Evolutionary conservation across 2,329 filamentous ascomycete genomes (phyloP).

Genomic region (Epichloe brachyelytri): DNA sequence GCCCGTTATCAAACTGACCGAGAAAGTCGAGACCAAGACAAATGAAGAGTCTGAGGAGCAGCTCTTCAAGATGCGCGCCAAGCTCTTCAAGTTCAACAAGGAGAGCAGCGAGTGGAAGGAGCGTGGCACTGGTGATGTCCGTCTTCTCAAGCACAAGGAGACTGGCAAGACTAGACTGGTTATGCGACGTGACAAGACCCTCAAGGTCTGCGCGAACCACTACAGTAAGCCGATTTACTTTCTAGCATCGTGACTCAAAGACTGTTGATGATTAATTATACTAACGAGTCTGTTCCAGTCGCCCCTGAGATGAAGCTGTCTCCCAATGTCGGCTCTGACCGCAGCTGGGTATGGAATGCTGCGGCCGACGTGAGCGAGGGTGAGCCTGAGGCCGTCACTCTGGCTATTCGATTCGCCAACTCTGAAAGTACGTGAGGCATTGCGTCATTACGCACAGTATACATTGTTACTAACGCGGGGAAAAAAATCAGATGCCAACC

Average conservation of each 20-base stretch:
- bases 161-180: slow-evolving; percentile 95
- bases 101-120: slow-evolving; percentile 97
- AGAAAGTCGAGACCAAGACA: slow-evolving; percentile 94
- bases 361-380: slow-evolving; percentile 96
- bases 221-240: slow-evolving; percentile 56
- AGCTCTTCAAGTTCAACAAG: slow-evolving; percentile 96
- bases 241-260: not conserved
- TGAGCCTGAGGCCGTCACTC: slow-evolving; percentile 87
- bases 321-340: slow-evolving; percentile 94
- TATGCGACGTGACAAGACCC: slow-evolving; percentile 98
- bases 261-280: not conserved
- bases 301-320: slow-evolving; percentile 98
- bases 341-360: slow-evolving; percentile 99
- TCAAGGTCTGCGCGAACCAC: slow-evolving; percentile 99
- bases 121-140: slow-evolving; percentile 90
- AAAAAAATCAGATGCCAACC: slow-evolving; percentile 62
- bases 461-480: not conserved
- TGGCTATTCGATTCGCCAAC: slow-evolving; percentile 96
- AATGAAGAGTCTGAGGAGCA: slow-evolving; percentile 98
- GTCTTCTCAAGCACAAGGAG: slow-evolving; percentile 96
- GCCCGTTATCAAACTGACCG: slow-evolving; percentile 87
- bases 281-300: slow-evolving; percentile 38
- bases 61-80: slow-evolving; percentile 98
- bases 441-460: not conserved
- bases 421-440: slow-evolving; percentile 66